A percentile compares a stretch with the other conserved stretches of the same genome.
phyloP scores from a whole-genome alignment of 164 flowering plant genomes.

The Berberis vulgaris region DNA sequence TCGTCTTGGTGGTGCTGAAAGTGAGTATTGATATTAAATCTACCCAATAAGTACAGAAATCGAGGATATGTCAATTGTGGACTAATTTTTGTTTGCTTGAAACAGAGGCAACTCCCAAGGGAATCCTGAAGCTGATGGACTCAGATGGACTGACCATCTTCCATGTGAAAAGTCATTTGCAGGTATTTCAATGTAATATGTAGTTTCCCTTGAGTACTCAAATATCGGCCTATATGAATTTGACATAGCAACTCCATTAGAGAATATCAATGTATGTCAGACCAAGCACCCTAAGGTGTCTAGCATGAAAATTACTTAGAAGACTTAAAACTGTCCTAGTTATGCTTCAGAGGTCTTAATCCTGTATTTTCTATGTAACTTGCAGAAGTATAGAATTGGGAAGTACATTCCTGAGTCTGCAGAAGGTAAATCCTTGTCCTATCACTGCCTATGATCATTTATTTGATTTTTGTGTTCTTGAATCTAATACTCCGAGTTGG shows the following conservation, averaged over 20 bases:
- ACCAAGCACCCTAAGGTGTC: too few relatives aligned
- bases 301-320: too few relatives aligned
- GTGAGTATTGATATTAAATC: constrained; percentile 33
- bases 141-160: constrained; percentile 80
- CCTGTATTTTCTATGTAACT: not conserved
- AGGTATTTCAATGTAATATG: constrained; percentile 28
- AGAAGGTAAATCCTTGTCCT: constrained; percentile 33
- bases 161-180: constrained; percentile 94
- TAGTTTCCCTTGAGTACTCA: too few relatives aligned
- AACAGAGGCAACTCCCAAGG: constrained; percentile 92
- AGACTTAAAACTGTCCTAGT: too few relatives aligned
- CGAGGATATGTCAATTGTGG: not conserved
- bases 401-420: constrained; percentile 59
- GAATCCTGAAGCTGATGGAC: constrained; percentile 75
- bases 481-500: too few relatives aligned
- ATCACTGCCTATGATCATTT: too few relatives aligned
- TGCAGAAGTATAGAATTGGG: constrained; percentile 82
- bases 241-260: too few relatives aligned
- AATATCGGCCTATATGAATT: too few relatives aligned
- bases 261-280: too few relatives aligned
- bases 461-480: too few relatives aligned
- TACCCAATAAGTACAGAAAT: not conserved
- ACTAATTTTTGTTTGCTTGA: not conserved
- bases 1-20: constrained; percentile 87
- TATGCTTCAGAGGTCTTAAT: not conserved